Base-by-base conservation (phyloP, 306 rosid genomes). In the Vachellia collinsii region DNA sequence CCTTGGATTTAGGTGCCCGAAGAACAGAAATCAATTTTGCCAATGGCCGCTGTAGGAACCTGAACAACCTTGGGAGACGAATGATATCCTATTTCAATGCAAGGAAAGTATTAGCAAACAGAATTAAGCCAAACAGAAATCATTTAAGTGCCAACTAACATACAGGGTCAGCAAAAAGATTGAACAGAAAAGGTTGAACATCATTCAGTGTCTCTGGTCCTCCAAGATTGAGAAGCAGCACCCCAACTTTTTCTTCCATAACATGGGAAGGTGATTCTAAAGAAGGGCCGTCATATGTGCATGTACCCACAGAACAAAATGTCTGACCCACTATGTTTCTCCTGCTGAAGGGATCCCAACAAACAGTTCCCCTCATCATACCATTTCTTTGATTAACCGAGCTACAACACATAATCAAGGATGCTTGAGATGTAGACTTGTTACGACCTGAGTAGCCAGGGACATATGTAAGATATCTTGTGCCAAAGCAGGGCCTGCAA, bases 91-190 rank as follows among this genome's bases (percentile, higher is more conserved):
- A 75, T 77, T 62, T 37, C 71, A 80, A 22, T 86, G 56, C 38
- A 61, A 61, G 3, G 5, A 25, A 61, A 61, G 6, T 61, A 61
- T 61, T 25, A 61, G 67, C 67, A 61, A 23, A 61, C 39, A 25
- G 34, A 11, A 79, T 53, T 53, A 37, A 16, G 68, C 41, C 13
- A 69, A 19, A 25, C 9, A 74, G 11, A 44, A 23, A 58, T 0
- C 36, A 47, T 29, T 16, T 67, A 7, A 16, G 47, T n/a, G 54
- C 41, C 75, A 50, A 78, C 48, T 19, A 74, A 85, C 88, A 20
- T 87, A 96, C 99, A 29, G 99, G 99, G 80, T 96, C 99, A 1
- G 99, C 99, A 69, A 96, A 96, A 38, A 96, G 92, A 87, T 96
- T 96, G 86, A 82, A 96, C 83, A 96, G 85, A 80, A 96, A 96